Percentiles rank a stretch among this genome's conserved stretches.
Evolutionary conservation across 139 green algal species (phyloP).

Genomic region (Coccomyxa sp.): DNA sequence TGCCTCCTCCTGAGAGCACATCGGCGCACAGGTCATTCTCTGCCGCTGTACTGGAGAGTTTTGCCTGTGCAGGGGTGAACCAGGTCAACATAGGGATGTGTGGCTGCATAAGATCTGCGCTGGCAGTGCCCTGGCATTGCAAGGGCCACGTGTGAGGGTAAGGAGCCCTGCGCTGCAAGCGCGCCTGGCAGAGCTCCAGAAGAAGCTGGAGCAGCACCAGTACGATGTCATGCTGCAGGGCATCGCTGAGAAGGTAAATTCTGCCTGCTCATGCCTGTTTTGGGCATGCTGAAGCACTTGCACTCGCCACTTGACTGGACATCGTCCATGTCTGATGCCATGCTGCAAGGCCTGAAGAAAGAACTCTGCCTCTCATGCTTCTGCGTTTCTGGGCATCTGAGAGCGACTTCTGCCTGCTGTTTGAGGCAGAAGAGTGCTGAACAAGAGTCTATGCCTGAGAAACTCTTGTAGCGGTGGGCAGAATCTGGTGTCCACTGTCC

Average conservation of each 20-base stretch:
- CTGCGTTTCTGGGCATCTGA: background rate
- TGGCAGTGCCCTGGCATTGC: conserved; percentile 31
- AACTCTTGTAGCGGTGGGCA: background rate
- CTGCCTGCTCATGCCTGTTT: background rate
- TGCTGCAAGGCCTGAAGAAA: no score
- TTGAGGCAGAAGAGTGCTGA: background rate
- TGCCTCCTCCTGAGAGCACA: no score
- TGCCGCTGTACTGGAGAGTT: no score
- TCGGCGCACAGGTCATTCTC: no score
- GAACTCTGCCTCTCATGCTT: background rate
- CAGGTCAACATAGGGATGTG: no score
- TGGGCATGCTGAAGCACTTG: background rate
- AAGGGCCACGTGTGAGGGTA: conserved; percentile 21
- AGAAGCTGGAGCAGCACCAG: conserved; percentile 44
- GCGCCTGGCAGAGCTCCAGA: conserved; percentile 41
- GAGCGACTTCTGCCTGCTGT: background rate
- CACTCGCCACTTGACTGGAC: background rate
- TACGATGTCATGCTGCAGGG: conserved; percentile 43
- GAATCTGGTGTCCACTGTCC: background rate
- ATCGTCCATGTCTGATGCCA: background rate
- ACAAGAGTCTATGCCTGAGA: background rate
- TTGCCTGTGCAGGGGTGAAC: no score
- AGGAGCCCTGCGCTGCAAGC: conserved; percentile 40
- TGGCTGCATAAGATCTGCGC: conserved; percentile 38
- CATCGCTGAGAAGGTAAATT: conserved; percentile 25